Conservation (phyloP, 148 eudicot genomes). For the Chenopodium quinoa region DNA sequence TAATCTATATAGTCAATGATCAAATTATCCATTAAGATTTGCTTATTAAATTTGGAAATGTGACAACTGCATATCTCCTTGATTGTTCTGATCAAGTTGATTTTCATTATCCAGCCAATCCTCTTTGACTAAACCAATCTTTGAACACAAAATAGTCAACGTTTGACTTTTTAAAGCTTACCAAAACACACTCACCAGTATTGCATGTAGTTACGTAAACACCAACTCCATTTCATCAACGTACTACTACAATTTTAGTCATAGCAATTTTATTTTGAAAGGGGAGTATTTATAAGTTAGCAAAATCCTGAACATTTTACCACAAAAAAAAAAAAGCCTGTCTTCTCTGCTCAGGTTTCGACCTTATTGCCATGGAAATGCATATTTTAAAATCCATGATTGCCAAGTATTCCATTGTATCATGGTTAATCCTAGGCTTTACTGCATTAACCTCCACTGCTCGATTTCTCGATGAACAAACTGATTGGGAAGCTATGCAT, state of each 20-base stretch:
- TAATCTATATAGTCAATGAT: not conserved
- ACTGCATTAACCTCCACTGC: not conserved
- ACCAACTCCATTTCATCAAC: slow-evolving; percentile 13
- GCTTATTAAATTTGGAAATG: too few species aligned
- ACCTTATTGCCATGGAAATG: too few species aligned
- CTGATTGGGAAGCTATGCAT: not conserved
- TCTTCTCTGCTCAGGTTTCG: too few species aligned
- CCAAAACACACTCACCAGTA: not conserved
- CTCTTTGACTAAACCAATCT: slow-evolving; percentile 19
- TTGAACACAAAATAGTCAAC: slow-evolving; percentile 9
- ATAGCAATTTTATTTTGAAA: too few species aligned
- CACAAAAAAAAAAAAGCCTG: too few species aligned
- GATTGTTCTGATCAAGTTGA: not conserved
- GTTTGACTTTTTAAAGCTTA: not conserved
- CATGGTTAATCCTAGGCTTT: not conserved
- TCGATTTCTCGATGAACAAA: slow-evolving; percentile 1
- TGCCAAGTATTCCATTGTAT: not conserved
- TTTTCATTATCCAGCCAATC: slow-evolving; percentile 1
- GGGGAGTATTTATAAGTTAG: too few species aligned
- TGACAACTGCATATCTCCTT: not conserved
- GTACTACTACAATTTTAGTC: not conserved
- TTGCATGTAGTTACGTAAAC: not conserved
- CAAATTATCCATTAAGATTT: not conserved
- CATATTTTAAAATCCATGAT: not conserved
- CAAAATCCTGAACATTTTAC: too few species aligned